These are phyloP conservation scores for Penicillium digitatum DNA, from an alignment of 2,329 filamentous ascomycete genomes.

Conservation along the genomic window DNA sequence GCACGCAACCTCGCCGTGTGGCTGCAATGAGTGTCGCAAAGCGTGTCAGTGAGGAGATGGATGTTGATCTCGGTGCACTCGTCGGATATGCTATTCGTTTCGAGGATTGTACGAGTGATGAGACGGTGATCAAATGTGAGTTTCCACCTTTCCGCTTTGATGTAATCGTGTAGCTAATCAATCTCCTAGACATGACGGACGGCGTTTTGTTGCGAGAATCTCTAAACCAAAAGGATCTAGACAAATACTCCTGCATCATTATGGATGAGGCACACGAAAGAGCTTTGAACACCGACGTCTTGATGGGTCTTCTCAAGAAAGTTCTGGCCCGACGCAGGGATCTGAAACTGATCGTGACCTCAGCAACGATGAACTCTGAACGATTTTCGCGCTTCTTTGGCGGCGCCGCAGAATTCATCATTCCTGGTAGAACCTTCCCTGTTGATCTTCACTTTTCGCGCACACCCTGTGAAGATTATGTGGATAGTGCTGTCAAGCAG, in stretches of 20 bases:
- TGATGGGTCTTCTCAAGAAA: slow-evolving; percentile 98
- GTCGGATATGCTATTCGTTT: slow-evolving; percentile 98
- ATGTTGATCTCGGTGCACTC: slow-evolving; percentile 76
- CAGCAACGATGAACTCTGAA: slow-evolving; percentile 97
- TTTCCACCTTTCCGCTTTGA: slow-evolving; percentile 8
- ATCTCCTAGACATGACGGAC: slow-evolving; percentile 76
- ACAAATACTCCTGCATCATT: slow-evolving; percentile 96
- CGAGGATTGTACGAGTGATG: slow-evolving; percentile 93
- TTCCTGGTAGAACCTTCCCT: slow-evolving; percentile 92
- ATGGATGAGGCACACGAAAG: slow-evolving; percentile 99
- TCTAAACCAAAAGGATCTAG: slow-evolving; percentile 84
- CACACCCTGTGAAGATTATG: slow-evolving; percentile 94
- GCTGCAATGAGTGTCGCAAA: slow-evolving; percentile 99
- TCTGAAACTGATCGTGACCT: slow-evolving; percentile 94
- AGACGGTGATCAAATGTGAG: slow-evolving; percentile 85
- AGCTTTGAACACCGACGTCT: slow-evolving; percentile 90
- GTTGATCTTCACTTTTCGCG: slow-evolving; percentile 95
- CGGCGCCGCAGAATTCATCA: slow-evolving; percentile 92
- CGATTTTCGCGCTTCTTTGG: slow-evolving; percentile 95
- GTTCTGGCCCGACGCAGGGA: slow-evolving; percentile 84
- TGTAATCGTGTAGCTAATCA: slow-evolving; percentile 7
- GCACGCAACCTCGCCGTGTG: slow-evolving; percentile 92
- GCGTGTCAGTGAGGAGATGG: slow-evolving; percentile 97
- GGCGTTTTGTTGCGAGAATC: slow-evolving; percentile 92
- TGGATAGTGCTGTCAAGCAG: slow-evolving; percentile 94